Conservation (phyloP, 306 rosid species). For the Cucumis hystrix region DNA sequence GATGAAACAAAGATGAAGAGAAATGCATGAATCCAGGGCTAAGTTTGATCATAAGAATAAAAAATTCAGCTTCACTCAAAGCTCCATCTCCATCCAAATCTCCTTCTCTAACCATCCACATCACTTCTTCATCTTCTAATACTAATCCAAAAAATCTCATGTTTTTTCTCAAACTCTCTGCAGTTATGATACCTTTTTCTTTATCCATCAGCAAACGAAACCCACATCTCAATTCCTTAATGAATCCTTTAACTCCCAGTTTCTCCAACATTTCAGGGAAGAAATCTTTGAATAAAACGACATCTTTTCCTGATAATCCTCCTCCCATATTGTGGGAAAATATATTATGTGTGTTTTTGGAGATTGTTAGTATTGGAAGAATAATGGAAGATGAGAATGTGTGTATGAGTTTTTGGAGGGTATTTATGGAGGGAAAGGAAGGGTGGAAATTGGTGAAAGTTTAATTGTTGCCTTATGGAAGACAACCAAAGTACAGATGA, state of each 20-base stretch:
- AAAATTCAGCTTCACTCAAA: conserved; percentile 69
- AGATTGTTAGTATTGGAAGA: no score
- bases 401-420: background rate
- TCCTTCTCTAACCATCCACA: conserved; percentile 67
- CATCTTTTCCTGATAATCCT: background rate
- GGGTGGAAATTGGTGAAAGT: background rate
- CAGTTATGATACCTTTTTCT: conserved; percentile 51
- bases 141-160: conserved; percentile 43
- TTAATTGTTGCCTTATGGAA: background rate
- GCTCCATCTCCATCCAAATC: conserved; percentile 75
- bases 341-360: no score
- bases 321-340: background rate
- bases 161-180: conserved; percentile 72
- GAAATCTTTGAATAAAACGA: conserved; percentile 45
- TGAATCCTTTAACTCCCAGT: conserved; percentile 57
- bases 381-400: no score
- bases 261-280: conserved; percentile 70
- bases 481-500: background rate
- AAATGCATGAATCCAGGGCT: conserved; percentile 68
- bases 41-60: conserved; percentile 68
- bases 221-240: conserved; percentile 65
- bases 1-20: conserved; percentile 3
- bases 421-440: background rate
- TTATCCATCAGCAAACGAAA: conserved; percentile 51
- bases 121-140: conserved; percentile 42